A percentile compares a stretch with the other conserved stretches of the same genome.
Conservation (phyloP, 2,329 filamentous ascomycete species). For the Penicillium sumatraense region DNA sequence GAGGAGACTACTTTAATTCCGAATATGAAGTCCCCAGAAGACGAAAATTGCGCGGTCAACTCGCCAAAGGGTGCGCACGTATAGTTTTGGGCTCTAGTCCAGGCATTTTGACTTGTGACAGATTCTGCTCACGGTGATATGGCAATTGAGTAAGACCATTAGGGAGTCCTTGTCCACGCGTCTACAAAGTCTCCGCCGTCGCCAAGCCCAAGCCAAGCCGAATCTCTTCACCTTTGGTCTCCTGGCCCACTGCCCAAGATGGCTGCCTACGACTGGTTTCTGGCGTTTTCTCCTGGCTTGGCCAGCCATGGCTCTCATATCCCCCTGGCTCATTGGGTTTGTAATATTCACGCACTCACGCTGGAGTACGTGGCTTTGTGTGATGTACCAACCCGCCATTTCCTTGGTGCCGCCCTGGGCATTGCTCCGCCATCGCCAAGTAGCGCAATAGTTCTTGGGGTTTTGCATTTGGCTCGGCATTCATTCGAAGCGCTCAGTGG, state of each 20-base stretch:
- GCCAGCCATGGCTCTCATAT: background rate
- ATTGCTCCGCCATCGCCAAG: constrained; percentile 13
- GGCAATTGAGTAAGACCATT: no score
- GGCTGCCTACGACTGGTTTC: constrained; percentile 1
- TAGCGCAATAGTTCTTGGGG: constrained; percentile 2
- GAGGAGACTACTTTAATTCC: no score
- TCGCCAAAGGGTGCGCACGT: no score
- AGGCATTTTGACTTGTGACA: no score
- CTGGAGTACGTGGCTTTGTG: background rate
- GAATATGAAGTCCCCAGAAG: no score
- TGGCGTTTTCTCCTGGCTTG: background rate
- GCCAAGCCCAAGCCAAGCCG: constrained; percentile 15
- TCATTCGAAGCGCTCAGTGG: background rate
- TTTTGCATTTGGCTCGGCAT: background rate
- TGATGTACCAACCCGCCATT: background rate
- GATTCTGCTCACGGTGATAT: no score
- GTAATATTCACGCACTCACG: background rate
- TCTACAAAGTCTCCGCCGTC: constrained; percentile 10
- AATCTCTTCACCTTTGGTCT: constrained; percentile 8
- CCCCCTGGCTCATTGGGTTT: background rate
- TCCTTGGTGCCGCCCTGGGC: background rate
- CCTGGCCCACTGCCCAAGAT: background rate
- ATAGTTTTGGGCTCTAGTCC: no score
- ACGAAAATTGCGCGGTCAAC: no score
- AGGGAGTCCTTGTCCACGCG: background rate